Conservation (phyloP, 139 green algal species). For the Gonium pectorale region DNA sequence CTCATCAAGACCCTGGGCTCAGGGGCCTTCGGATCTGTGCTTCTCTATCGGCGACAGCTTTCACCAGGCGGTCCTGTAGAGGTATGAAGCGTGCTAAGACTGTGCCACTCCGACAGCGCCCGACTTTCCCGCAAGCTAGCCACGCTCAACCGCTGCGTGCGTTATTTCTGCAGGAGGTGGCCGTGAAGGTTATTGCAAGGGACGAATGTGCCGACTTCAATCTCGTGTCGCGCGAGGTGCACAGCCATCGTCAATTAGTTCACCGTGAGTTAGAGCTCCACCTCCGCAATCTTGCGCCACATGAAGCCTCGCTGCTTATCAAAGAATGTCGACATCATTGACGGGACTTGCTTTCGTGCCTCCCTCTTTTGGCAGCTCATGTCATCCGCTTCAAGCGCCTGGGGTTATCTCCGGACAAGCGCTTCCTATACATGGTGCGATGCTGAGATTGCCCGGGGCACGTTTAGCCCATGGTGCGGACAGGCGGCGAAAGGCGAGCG, state of each 20-base stretch:
- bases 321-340: no score
- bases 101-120: no score
- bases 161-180: slow-evolving; percentile 18
- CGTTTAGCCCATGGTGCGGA: no score
- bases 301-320: no score
- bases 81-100: not conserved
- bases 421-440: slow-evolving; percentile 33
- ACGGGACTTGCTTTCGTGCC: no score
- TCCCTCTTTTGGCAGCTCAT: slow-evolving; percentile 87
- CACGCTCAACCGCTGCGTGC: not conserved
- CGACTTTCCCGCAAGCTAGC: not conserved
- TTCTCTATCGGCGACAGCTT: slow-evolving; percentile 28
- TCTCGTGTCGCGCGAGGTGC: slow-evolving; percentile 31
- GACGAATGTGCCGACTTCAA: slow-evolving; percentile 43
- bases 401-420: slow-evolving; percentile 22
- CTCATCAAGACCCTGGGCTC: slow-evolving; percentile 12
- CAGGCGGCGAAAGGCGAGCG: no score
- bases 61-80: not conserved
- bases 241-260: slow-evolving; percentile 32
- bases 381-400: slow-evolving; percentile 64
- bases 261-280: slow-evolving; percentile 37
- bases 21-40: slow-evolving; percentile 34
- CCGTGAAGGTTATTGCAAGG: slow-evolving; percentile 22
- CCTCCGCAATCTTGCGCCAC: no score
- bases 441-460: no score